Percentiles rank a stretch among this genome's conserved stretches.
Evolutionary conservation across 352 stramenopile species (phyloP).

Genomic region (Thraustochytrium sp.): DNA sequence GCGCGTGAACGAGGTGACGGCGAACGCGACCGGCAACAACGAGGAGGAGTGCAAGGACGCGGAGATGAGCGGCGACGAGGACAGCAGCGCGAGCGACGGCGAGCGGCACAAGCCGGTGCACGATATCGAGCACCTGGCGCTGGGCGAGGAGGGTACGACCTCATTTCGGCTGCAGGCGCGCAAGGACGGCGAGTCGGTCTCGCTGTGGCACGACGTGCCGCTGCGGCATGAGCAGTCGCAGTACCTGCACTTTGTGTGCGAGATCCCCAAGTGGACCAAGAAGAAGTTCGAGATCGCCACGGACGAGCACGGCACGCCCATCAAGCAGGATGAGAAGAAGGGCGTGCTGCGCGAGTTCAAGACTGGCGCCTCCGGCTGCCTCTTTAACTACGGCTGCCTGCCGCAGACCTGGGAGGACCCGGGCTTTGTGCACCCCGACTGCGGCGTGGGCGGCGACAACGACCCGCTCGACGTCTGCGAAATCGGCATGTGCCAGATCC

Average conservation of each 20-base stretch:
- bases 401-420: conserved; percentile 99
- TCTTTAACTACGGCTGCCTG: conserved; percentile 94
- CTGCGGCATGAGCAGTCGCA: conserved; percentile 71
- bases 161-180: conserved; percentile 65
- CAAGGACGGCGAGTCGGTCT: conserved; percentile 67
- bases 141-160: conserved; percentile 63
- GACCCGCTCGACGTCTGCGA: conserved; percentile 99
- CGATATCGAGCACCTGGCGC: not conserved
- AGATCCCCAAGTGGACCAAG: conserved; percentile 94
- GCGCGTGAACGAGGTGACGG: not conserved
- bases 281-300: conserved; percentile 99
- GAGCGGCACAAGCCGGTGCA: not conserved
- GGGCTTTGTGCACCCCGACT: conserved; percentile 62
- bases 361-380: conserved; percentile 17
- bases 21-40: not conserved
- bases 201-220: conserved; percentile 95
- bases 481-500: conserved; percentile 76
- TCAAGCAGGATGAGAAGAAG: conserved; percentile 98
- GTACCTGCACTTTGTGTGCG: conserved; percentile 90
- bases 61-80: not conserved
- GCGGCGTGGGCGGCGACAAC: conserved; percentile 82
- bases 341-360: conserved; percentile 87
- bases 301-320: conserved; percentile 83
- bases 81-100: not conserved
- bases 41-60: not conserved